Evolutionary conservation across 495 filamentous ascomycete genomes (phyloP).

Genomic region (Aspergillus hancockii): DNA sequence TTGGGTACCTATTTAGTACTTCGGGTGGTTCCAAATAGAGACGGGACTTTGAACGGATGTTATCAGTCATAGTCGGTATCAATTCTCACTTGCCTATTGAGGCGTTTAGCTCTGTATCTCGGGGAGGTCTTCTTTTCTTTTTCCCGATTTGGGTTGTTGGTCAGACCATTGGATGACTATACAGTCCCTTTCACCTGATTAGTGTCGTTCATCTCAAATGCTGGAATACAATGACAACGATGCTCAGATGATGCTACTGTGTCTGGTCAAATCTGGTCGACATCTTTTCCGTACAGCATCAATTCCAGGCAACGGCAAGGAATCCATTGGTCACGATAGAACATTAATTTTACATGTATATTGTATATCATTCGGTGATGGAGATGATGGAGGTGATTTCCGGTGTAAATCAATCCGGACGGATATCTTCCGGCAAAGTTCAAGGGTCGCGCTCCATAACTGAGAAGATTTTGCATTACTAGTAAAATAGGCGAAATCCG

Average conservation of each 20-base stretch:
- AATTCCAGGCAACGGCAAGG: neutral
- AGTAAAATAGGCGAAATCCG: conserved; percentile 4
- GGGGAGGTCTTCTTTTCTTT: neutral
- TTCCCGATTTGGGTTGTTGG: neutral
- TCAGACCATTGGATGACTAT: neutral
- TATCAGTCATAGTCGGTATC: neutral
- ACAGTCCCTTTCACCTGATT: neutral
- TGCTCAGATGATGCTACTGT: neutral
- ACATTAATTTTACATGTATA: neutral
- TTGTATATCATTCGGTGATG: neutral
- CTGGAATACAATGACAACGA: neutral
- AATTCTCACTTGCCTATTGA: neutral
- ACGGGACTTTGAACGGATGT: neutral
- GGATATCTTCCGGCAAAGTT: conserved; percentile 8
- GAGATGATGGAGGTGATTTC: conserved; percentile 4
- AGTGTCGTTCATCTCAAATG: neutral
- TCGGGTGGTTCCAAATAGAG: neutral
- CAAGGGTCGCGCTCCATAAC: too few relatives aligned
- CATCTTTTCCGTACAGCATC: too few relatives aligned
- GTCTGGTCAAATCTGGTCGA: too few relatives aligned
- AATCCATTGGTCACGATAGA: neutral
- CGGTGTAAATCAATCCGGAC: conserved; percentile 12
- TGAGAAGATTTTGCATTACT: neutral
- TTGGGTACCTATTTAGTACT: conserved; percentile 3
- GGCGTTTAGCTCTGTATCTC: neutral